Evolutionary conservation across 805 yeast genomes (phyloP), one percentile per base, ranked within the genome.

Genomic region (Starmerella sp.): DNA sequence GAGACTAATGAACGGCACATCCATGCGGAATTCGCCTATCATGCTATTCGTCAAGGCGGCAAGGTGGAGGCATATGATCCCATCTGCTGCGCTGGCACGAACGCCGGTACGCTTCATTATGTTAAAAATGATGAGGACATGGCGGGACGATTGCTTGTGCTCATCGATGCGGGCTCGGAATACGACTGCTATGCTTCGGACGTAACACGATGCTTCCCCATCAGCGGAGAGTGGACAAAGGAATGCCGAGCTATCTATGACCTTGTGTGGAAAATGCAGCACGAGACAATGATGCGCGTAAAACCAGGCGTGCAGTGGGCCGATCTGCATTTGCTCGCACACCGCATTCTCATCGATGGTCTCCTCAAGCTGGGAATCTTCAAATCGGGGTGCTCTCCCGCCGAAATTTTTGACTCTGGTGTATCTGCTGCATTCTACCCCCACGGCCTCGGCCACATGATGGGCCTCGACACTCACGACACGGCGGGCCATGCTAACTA

Each of bases 101-200:
- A 83, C 60, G 86, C 96, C 68, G 87, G 95, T 14, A 88, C 96
- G 2, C 76, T 91, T 57, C 98, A 91, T 68, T 91, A 90, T 66
- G 82, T 86, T 17, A 83, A 82, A 65, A 91, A 91, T 65, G 93
- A 89, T 63, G 83, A 80, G 51, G 71, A 75, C 4, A 65, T 83
- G 55, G 74, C 68, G 10, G 77, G 77, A 17, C 82, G 80, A 64
- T 80, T 78, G 48, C 77, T 90, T 6, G 77, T 91, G 11, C 76
- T 91, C 58, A 83, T 91, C 53, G 98, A 91, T 72, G 97, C 97
- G 8, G 98, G 98, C 54, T 95, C 96, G 2, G 97, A 91, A 70
- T 91, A 97, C 96, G 79, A 80, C 60, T 82, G 87, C 67, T 91
- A 91, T 69, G 90, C 96, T 2, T 76, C 88, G 45, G 98, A 91